phyloP scores from a whole-genome alignment of 768 basidiomycete genomes.

The Gloeopeniophorella convolvens region DNA sequence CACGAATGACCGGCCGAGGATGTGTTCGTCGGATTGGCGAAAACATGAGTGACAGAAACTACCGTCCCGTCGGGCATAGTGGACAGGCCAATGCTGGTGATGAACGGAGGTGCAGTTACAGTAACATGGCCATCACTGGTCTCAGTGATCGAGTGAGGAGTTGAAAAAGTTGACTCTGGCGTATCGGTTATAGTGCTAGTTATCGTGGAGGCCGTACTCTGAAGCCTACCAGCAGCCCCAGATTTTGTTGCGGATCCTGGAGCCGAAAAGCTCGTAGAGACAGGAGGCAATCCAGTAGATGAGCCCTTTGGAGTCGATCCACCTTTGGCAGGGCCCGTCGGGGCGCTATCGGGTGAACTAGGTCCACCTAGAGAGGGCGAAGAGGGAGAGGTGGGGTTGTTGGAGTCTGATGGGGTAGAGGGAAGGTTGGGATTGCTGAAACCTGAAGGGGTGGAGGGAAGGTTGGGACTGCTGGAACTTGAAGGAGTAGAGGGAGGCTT shows the following conservation, averaged over 20 bases:
- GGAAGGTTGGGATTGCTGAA: too few species aligned
- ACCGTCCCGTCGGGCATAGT: conserved; percentile 39
- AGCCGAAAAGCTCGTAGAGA: background rate
- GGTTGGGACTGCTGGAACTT: too few species aligned
- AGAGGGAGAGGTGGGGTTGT: background rate
- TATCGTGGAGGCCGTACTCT: conserved; percentile 24
- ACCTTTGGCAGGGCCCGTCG: too few species aligned
- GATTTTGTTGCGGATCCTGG: background rate
- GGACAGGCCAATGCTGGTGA: conserved; percentile 42
- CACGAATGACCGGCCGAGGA: conserved; percentile 6
- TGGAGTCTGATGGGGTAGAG: background rate
- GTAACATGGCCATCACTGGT: conserved; percentile 36
- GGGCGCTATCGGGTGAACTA: background rate
- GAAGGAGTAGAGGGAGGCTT: too few species aligned
- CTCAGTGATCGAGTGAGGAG: conserved; percentile 37
- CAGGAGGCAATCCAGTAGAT: background rate
- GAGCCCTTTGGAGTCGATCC: too few species aligned
- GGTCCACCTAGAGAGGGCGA: background rate
- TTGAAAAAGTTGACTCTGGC: conserved; percentile 39
- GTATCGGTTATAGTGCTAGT: conserved; percentile 38
- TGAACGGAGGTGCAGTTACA: conserved; percentile 38
- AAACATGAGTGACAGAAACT: conserved; percentile 45
- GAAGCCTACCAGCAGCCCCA: background rate
- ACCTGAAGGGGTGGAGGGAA: too few species aligned
- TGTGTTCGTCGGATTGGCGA: conserved; percentile 41